A percentile compares a stretch with the other conserved stretches of the same genome.
Evolutionary conservation across 306 rosid species (phyloP).

Genomic region (Mimosa bimucronata): DNA sequence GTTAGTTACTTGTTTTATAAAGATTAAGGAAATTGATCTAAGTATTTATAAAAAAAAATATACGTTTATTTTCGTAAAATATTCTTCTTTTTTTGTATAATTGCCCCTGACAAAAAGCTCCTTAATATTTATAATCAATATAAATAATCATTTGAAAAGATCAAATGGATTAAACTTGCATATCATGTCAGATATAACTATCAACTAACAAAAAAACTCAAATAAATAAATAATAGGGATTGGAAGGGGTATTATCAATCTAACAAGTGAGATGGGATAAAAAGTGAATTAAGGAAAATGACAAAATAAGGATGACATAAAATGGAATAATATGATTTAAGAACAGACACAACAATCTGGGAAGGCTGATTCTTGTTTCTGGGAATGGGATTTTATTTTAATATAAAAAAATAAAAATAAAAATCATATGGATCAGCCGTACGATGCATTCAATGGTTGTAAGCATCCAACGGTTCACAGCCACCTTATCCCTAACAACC

Average conservation of each 20-base stretch:
- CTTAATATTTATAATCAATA: too few species aligned
- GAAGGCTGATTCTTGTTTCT: background rate
- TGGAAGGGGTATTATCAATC: background rate
- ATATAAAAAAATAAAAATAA: background rate
- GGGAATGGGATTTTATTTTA: background rate
- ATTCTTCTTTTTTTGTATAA: too few species aligned
- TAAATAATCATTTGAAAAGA: too few species aligned
- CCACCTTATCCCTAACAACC: constrained; percentile 4
- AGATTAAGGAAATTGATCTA: too few species aligned
- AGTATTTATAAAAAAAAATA: too few species aligned
- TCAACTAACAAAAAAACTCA: too few species aligned
- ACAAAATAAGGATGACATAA: background rate
- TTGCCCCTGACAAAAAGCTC: too few species aligned
- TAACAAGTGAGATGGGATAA: background rate
- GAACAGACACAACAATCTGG: background rate
- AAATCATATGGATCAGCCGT: background rate
- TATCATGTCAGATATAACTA: too few species aligned
- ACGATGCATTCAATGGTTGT: background rate
- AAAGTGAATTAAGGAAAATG: background rate
- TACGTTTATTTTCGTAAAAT: too few species aligned
- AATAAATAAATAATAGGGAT: too few species aligned
- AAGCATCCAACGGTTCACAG: constrained; percentile 26
- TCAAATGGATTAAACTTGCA: too few species aligned
- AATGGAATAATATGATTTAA: background rate
- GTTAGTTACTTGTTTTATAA: too few species aligned